Evolutionary conservation across 2,329 filamentous ascomycete genomes (phyloP).

Genomic region (Pseudocercospora cruenta): DNA sequence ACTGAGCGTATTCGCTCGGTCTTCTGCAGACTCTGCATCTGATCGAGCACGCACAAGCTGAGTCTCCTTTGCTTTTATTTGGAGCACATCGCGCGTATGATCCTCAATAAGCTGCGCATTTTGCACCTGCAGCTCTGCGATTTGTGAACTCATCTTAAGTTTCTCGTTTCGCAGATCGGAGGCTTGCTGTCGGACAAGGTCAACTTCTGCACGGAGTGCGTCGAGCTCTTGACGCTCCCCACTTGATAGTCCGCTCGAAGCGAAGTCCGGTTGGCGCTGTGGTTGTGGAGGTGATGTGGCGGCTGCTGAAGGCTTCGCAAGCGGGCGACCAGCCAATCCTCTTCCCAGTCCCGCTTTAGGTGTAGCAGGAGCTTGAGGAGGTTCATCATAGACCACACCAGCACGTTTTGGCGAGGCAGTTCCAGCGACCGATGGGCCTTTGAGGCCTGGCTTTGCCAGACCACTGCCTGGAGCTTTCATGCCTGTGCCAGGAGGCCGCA

Average conservation of each 20-base stretch:
- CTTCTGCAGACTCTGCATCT: constrained; percentile 86
- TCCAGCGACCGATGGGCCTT: constrained; percentile 35
- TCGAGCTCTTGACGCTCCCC: constrained; percentile 92
- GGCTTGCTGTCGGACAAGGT: constrained; percentile 71
- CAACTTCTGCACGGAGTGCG: constrained; percentile 81
- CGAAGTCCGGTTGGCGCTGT: constrained; percentile 53
- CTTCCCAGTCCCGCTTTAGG: constrained; percentile 54
- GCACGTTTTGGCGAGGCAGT: constrained; percentile 37
- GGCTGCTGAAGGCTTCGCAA: constrained; percentile 68
- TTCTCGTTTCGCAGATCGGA: constrained; percentile 84
- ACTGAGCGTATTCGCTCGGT: constrained; percentile 79
- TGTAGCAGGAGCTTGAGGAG: constrained; percentile 40
- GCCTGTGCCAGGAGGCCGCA: constrained; percentile 35
- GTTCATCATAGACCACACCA: constrained; percentile 33
- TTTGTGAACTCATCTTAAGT: constrained; percentile 78
- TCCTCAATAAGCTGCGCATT: constrained; percentile 97
- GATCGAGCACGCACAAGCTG: constrained; percentile 89
- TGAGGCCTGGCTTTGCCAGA: constrained; percentile 46
- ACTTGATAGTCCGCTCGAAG: constrained; percentile 67
- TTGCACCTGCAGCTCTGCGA: constrained; percentile 93
- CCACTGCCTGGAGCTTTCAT: constrained; percentile 43
- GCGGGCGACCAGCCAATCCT: constrained; percentile 81
- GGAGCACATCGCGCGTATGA: constrained; percentile 90
- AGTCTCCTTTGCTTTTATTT: constrained; percentile 97
- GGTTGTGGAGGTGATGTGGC: constrained; percentile 58